Conservation (phyloP, 352 stramenopile genomes). For the Globisporangium abappressorium region DNA sequence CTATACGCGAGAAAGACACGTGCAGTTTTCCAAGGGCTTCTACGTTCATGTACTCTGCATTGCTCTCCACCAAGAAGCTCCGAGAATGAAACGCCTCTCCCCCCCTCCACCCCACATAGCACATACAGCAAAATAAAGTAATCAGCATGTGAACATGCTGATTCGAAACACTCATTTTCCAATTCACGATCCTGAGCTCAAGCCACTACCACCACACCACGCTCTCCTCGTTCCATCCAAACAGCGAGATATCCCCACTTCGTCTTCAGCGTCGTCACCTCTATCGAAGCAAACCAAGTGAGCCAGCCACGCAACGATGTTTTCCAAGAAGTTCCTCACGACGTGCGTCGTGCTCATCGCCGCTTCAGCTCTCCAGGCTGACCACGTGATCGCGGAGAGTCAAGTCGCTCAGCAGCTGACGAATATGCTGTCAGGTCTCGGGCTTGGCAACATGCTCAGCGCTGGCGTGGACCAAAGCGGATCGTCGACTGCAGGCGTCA, state of each 20-base stretch:
- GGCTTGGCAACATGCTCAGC: not conserved
- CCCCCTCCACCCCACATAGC: too few relatives aligned
- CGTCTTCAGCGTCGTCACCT: not conserved
- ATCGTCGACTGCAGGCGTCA: not conserved
- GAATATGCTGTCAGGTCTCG: not conserved
- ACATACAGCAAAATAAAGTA: too few relatives aligned
- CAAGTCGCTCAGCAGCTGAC: not conserved
- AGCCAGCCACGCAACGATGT: not conserved
- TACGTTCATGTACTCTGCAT: too few relatives aligned
- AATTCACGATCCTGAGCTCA: too few relatives aligned
- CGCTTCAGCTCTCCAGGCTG: not conserved
- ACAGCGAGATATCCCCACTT: not conserved
- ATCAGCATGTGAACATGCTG: too few relatives aligned
- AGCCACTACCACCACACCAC: too few relatives aligned
- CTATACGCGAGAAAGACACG: too few relatives aligned
- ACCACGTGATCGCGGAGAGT: not conserved
- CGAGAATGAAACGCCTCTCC: too few relatives aligned
- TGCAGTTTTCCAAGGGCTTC: too few relatives aligned
- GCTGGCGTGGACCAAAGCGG: not conserved
- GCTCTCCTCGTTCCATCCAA: too few relatives aligned
- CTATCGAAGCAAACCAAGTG: not conserved
- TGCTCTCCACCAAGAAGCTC: too few relatives aligned
- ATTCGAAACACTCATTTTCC: too few relatives aligned
- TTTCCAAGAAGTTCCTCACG: not conserved
- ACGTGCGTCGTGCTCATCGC: not conserved